Conservation (phyloP, 2,329 filamentous ascomycete species). For the Stagonosporopsis vannaccii region DNA sequence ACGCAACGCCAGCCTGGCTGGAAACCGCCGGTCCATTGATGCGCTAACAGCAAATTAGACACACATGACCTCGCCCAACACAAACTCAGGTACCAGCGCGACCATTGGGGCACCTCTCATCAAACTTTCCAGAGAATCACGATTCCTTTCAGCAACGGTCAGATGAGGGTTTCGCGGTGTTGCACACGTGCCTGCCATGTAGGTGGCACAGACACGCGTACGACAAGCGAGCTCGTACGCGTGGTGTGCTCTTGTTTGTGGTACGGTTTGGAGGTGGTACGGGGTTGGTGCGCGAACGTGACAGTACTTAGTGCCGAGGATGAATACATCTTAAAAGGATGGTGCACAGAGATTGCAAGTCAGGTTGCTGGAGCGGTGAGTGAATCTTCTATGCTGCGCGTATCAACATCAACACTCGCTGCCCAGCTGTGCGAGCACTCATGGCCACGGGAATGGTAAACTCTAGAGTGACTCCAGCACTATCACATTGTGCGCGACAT, state of each 20-base stretch:
- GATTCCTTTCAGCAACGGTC: background rate
- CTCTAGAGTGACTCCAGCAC: background rate
- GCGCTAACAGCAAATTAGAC: too few species aligned
- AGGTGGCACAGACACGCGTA: conserved; percentile 4
- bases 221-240: conserved; percentile 3
- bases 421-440: background rate
- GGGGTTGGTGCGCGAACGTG: background rate
- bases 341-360: too few species aligned
- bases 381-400: background rate
- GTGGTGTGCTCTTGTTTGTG: conserved; percentile 9
- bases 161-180: background rate
- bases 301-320: background rate
- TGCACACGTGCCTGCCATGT: background rate
- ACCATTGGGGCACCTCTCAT: background rate
- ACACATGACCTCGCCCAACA: too few species aligned
- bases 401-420: too few species aligned
- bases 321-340: too few species aligned
- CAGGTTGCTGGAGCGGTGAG: too few species aligned
- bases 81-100: background rate
- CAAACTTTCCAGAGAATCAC: background rate
- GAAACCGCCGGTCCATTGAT: too few species aligned
- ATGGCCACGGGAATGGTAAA: background rate
- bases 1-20: too few species aligned
- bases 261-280: background rate
- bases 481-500: background rate